These are phyloP conservation scores for Pilasporangium apinafurcum DNA, from an alignment of 352 stramenopile species.

Conservation along the genomic window DNA sequence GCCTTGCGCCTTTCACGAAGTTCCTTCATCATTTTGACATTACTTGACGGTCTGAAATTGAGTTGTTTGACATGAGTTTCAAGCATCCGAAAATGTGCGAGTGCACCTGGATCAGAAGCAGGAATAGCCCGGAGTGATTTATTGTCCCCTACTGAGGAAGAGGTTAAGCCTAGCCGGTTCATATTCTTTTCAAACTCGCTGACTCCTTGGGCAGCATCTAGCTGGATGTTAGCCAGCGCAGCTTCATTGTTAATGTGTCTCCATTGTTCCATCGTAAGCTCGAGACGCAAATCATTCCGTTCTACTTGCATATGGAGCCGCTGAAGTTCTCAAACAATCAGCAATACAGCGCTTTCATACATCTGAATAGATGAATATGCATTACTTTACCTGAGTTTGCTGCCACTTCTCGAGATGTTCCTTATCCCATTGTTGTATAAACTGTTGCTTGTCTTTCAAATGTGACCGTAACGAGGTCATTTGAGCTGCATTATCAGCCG, in stretches of 20 bases:
- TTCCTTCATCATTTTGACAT: constrained; percentile 83
- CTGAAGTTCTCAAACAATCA: constrained; percentile 5
- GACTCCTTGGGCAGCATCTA: constrained; percentile 37
- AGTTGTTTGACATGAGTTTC: constrained; percentile 41
- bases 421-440: constrained; percentile 56
- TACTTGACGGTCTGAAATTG: constrained; percentile 68
- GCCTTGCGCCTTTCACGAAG: constrained; percentile 56
- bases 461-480: constrained; percentile 30
- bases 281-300: constrained; percentile 44
- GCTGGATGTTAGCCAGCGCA: constrained; percentile 18
- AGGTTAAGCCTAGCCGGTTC: constrained; percentile 21
- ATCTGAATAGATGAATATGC: not conserved
- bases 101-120: constrained; percentile 21
- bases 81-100: constrained; percentile 33
- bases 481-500: constrained; percentile 8
- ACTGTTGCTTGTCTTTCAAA: constrained; percentile 48
- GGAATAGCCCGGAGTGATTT: constrained; percentile 29
- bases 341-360: not conserved
- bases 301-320: constrained; percentile 28
- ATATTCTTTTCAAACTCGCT: constrained; percentile 61
- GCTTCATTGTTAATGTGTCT: constrained; percentile 19
- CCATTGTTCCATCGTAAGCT: constrained; percentile 48
- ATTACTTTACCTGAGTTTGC: constrained; percentile 33
- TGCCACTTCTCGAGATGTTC: constrained; percentile 49
- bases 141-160: constrained; percentile 6